Base-by-base conservation (phyloP, 2,329 filamentous ascomycete genomes). In the Pyricularia sp. region DNA sequence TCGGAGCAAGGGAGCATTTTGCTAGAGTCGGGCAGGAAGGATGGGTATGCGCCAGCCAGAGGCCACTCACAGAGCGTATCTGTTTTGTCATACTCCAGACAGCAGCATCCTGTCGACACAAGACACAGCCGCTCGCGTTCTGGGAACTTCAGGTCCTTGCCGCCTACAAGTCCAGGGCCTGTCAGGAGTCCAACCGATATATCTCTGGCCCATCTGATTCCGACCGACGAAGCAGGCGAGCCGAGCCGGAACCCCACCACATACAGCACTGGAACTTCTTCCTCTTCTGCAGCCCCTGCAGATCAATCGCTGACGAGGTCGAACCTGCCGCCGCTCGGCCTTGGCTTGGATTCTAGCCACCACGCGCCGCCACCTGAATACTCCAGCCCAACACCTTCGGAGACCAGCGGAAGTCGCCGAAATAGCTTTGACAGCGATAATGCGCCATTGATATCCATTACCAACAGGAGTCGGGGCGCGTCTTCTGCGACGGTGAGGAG, bases 1-100 rank as follows among this genome's bases (percentile, higher is more conserved):
- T 96, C 91, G 68, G 94, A 97, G 77, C 92, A 96, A 76, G 94
- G 94, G 71, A 97, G 93, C 73, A 97, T 99, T 70, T 81, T 99
- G 31, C 84, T 99, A 13, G 94, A 97, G 74, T 88, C 91, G 6
- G 94, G 94, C 13, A 84, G 79, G 68, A 88, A 88, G 71, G 83
- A 85, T 67, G 82, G 81, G 19, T 81, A 80, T 69, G 71, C 79
- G 66, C 72, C 76, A 62, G 71, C 81, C 65, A 69, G 70, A 30
- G 76, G 73, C 61, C 78, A 76, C 65, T 73, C 74, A 7, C 78
- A 83, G 69, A 78, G 79, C 63, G 79, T 82, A 65, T 82, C 82
- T 4, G 73, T 76, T 44, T 76, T 80, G 67, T 71, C 76, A 1
- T 79, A 78, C 66, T 73, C 73, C 30, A 69, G 72, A 62, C 73